These are phyloP conservation scores for Pichia heedii DNA, from an alignment of 805 yeast species.

Conservation along the genomic window DNA sequence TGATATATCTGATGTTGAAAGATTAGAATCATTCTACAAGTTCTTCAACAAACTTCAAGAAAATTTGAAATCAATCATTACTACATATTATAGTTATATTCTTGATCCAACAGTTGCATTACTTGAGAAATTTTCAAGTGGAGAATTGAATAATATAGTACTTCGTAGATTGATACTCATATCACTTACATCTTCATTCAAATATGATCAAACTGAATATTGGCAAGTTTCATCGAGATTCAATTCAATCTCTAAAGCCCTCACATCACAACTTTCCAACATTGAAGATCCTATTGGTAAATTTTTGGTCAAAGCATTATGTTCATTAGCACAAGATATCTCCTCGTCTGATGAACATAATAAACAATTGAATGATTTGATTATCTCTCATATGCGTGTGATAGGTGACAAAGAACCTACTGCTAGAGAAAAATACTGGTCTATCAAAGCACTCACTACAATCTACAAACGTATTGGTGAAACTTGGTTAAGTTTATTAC, in stretches of 20 bases:
- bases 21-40: constrained; percentile 70
- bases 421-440: constrained; percentile 63
- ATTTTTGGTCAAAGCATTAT: constrained; percentile 68
- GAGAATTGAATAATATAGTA: constrained; percentile 36
- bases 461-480: constrained; percentile 91
- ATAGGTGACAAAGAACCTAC: constrained; percentile 29
- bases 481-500: constrained; percentile 83
- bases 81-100: constrained; percentile 79
- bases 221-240: constrained; percentile 89
- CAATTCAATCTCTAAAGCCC: constrained; percentile 53
- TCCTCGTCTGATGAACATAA: constrained; percentile 64
- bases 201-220: constrained; percentile 85
- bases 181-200: constrained; percentile 73
- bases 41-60: constrained; percentile 82
- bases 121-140: constrained; percentile 39
- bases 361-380: constrained; percentile 56
- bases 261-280: constrained; percentile 56
- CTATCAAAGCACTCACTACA: constrained; percentile 67
- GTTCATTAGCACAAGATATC: constrained; percentile 58
- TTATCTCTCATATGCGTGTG: constrained; percentile 61
- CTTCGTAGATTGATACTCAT: constrained; percentile 66
- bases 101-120: constrained; percentile 61
- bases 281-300: constrained; percentile 73
- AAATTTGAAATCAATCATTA: constrained; percentile 75
- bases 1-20: constrained; percentile 40